These are phyloP conservation scores for Leccinellum rugosiceps DNA, from an alignment of 768 basidiomycete species.

Conservation along the genomic window DNA sequence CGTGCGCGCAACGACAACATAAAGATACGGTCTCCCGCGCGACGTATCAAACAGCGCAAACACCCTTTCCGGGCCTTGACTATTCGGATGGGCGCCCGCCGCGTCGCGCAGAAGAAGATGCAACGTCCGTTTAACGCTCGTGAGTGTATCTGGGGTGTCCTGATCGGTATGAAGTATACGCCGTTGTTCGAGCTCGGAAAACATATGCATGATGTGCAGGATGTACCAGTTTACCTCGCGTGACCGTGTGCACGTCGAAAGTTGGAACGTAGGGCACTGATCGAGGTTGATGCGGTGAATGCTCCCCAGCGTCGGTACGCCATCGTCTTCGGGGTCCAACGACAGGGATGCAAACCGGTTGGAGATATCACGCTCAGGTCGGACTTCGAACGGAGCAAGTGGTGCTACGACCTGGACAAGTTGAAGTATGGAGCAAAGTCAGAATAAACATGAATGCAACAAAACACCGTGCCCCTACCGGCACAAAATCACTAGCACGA, in stretches of 20 bases:
- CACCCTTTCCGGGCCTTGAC: slow-evolving; percentile 5
- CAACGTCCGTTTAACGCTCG: slow-evolving; percentile 32
- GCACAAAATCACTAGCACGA: not conserved
- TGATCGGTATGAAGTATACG: not conserved
- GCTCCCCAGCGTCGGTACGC: slow-evolving; percentile 29
- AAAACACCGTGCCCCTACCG: not conserved
- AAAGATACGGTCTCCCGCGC: slow-evolving; percentile 26
- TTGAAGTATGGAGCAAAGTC: not conserved
- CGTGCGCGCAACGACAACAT: slow-evolving; percentile 45
- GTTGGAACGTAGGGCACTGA: slow-evolving; percentile 31
- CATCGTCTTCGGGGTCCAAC: not conserved
- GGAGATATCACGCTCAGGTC: slow-evolving; percentile 19
- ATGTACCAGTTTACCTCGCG: slow-evolving; percentile 24
- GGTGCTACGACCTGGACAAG: slow-evolving; percentile 21
- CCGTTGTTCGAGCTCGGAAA: slow-evolving; percentile 19
- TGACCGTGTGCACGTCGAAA: slow-evolving; percentile 7
- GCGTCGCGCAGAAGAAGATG: slow-evolving; percentile 22
- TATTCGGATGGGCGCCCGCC: slow-evolving; percentile 1
- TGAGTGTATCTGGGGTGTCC: slow-evolving; percentile 15
- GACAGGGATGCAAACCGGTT: slow-evolving; percentile 27
- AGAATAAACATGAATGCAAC: not conserved
- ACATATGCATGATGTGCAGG: slow-evolving; percentile 24
- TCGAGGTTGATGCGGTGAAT: slow-evolving; percentile 40
- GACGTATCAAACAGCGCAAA: slow-evolving; percentile 19
- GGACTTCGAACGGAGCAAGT: slow-evolving; percentile 12